Conservation (phyloP, 495 filamentous ascomycete genomes). For the Halenospora varia region DNA sequence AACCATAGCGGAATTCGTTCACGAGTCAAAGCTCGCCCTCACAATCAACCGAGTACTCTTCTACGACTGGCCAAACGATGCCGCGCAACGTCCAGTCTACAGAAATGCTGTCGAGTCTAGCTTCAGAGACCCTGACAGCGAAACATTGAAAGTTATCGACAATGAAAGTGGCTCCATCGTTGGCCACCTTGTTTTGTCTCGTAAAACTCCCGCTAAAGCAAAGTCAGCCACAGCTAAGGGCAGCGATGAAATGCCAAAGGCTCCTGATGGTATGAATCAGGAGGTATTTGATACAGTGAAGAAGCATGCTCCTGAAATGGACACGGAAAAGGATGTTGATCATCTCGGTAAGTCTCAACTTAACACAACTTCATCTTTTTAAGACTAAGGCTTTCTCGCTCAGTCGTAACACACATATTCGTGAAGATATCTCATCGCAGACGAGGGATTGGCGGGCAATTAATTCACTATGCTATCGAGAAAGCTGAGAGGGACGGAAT, state of each 20-base stretch:
- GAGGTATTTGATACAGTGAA: background rate
- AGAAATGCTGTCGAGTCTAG: background rate
- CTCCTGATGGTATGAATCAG: background rate
- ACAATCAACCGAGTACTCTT: background rate
- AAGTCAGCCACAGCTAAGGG: background rate
- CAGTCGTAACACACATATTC: background rate
- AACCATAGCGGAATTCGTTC: background rate
- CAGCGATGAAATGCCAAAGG: background rate
- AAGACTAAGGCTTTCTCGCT: too few species aligned
- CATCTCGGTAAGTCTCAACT: background rate
- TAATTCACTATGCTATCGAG: background rate
- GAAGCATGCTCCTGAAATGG: background rate
- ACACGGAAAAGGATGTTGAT: background rate
- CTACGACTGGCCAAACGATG: background rate
- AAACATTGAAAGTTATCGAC: background rate
- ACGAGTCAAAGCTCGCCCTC: background rate
- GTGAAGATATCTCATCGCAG: background rate
- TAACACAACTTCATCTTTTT: too few species aligned
- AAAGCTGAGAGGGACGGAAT: background rate
- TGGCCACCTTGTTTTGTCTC: background rate
- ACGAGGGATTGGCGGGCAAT: background rate
- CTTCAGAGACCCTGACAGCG: background rate
- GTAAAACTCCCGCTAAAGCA: background rate
- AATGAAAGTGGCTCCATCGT: background rate
- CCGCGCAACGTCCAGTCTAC: background rate